Base-by-base conservation (phyloP, 176 grass and related monocot genomes). In the Carex cristatella region DNA sequence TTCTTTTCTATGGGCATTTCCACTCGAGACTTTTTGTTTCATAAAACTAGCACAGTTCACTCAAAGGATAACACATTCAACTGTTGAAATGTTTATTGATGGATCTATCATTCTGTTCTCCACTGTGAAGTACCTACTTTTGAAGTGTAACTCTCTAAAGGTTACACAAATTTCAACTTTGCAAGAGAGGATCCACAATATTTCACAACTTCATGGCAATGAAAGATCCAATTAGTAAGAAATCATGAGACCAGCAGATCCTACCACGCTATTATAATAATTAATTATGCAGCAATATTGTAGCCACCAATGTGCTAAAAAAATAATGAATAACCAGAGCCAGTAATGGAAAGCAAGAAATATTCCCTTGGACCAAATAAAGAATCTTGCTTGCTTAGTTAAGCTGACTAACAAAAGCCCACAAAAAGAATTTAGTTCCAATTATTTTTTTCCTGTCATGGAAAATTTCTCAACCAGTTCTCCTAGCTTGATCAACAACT, bases 351-450 rank as follows among this genome's bases (percentile, higher is more conserved):
- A 58, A 35, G 74, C 12, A 58, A 56, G 7, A 79, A 56, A 58
- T 79, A 79, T 79, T 78, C 74, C 14, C 28, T 11, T 32, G 27
- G 53, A 79, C 14, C 74, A 58, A 79, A 79, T 44, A 72, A 48
- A 48, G 65, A 72, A 19, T 46, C 18, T 3, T 72, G 16, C 23
- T 63, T 10, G 8, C 19, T 63, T 63, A 23, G 18, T 27, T 19
- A 46, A n/a, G 18, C 9, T 72, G 68, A 44, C 38, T 1, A 10
- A 23, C 1, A 44, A 71, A 72, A 72, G 40, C 69, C 49, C 53
- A 58, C 51, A 3, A 79, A 79, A 79, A 79, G 74, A 30, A 79
- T 58, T 79, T 32, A 79, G 4, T 79, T 58, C 74, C 53, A 35
- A 1, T 7, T 55, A 3, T 18, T 58, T 35, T 35, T 37, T 16